Evolutionary conservation across 768 basidiomycete species (phyloP), one percentile per base, ranked within the genome.

Genomic region (Suillus brevipes): DNA sequence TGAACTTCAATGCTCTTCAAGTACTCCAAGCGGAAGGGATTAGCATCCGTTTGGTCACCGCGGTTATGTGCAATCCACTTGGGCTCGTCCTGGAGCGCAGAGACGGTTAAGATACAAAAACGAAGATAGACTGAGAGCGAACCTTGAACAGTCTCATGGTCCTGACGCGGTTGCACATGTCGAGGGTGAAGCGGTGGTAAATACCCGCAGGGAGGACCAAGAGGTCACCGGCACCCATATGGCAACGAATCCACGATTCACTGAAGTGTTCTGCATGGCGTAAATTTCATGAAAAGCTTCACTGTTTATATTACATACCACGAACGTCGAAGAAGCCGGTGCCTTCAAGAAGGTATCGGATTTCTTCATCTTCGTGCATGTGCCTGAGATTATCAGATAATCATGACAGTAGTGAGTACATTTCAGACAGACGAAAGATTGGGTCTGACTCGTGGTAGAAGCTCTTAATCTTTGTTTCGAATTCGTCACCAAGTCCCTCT

Each of bases 321-420:
- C 95, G 85, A 47, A 98, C 86, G 70, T 98, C 96, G 73, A 97
- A 98, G 82, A 88, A 99, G 0, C 94, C 95, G 43, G 86, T 87
- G n/a, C 96, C 96, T 31, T 53, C 52, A 10, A 53, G 52, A 69
- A 96, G 87, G 71, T 92, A 98, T 9, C 95, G 83, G 72, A 96
- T 97, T 78, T 98, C 95, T 72, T 98, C 95, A 71, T 97, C 95
- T 75, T 97, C 94, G 70, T 97, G 96, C 82, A 98, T 85, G 71
- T 97, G 95, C 71, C 92, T 93, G 68, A 34, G 0, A 28, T 25
- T 34, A 14, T 28, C 23, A 16, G 47, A 12, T 16, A 28, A 4
- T 31, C 31, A 31, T 31, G 31, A 28, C 28, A 18, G 8, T 18
- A 28, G 28, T 52, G 50, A 52, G 28, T 52, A 31, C 28, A 31